Percentiles rank a stretch among this genome's conserved stretches.
phyloP scores from a whole-genome alignment of 2,329 filamentous ascomycete genomes.

The Fusarium xyrophilum region DNA sequence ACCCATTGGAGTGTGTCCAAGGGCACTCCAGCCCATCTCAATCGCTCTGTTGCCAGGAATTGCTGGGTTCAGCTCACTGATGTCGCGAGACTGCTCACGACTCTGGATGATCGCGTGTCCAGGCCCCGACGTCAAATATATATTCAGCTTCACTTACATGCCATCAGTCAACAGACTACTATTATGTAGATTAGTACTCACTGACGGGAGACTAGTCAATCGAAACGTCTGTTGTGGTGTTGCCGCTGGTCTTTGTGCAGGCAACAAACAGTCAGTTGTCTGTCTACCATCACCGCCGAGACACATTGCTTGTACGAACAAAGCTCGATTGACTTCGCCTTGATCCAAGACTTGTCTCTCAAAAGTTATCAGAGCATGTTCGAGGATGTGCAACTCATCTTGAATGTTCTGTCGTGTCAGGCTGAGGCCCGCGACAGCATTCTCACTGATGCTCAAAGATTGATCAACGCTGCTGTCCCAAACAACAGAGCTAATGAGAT shows the following conservation, averaged over 20 bases:
- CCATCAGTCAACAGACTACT: fast-evolving
- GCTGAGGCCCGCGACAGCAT: background rate
- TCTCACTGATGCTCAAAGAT: background rate
- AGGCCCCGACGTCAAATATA: fast-evolving
- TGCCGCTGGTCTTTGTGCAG: background rate
- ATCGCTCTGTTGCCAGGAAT: background rate
- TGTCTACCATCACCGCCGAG: background rate
- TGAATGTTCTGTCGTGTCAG: no score
- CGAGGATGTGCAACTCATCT: fast-evolving
- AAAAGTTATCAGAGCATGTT: fast-evolving
- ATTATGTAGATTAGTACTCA: fast-evolving
- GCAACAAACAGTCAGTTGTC: background rate
- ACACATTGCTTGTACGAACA: background rate
- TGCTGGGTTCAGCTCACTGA: fast-evolving
- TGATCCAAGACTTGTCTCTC: background rate
- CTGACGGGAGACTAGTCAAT: fast-evolving
- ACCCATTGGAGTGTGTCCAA: fast-evolving
- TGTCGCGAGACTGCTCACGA: background rate
- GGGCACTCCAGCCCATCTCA: fast-evolving
- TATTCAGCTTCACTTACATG: no score
- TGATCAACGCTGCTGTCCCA: background rate
- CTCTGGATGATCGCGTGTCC: no score
- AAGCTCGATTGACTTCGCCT: no score
- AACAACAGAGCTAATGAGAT: no score
- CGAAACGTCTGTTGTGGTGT: no score